Evolutionary conservation across 768 basidiomycete genomes (phyloP).

Genomic region (Xerocomellus amylosporus): DNA sequence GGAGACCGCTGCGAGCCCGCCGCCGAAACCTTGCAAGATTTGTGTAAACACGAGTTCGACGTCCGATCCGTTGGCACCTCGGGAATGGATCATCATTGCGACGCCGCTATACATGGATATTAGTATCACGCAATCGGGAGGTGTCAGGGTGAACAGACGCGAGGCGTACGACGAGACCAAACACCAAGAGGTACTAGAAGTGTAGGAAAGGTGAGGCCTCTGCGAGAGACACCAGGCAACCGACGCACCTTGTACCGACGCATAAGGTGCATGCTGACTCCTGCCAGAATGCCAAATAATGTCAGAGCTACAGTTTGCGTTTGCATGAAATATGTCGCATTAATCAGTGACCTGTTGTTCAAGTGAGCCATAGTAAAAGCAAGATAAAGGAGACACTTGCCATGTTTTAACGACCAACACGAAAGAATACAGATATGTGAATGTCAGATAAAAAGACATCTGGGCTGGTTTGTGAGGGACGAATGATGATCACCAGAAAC

Average conservation of each 20-base stretch:
- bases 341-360: slow-evolving; percentile 45
- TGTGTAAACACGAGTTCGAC: slow-evolving; percentile 64
- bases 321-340: slow-evolving; percentile 63
- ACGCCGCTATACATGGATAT: slow-evolving; percentile 44
- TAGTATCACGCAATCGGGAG: not conserved
- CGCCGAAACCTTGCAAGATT: slow-evolving; percentile 70
- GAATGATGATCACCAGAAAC: not conserved
- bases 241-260: slow-evolving; percentile 52
- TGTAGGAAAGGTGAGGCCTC: not conserved
- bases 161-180: slow-evolving; percentile 58
- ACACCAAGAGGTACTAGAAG: slow-evolving; percentile 46
- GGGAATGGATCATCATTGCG: slow-evolving; percentile 67
- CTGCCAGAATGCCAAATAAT: slow-evolving; percentile 60
- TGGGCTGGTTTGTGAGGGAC: slow-evolving; percentile 20
- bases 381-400: slow-evolving; percentile 21
- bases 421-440: slow-evolving; percentile 72
- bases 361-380: slow-evolving; percentile 2
- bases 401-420: slow-evolving; percentile 52
- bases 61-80: slow-evolving; percentile 54
- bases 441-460: slow-evolving; percentile 67
- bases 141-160: slow-evolving; percentile 29
- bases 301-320: slow-evolving; percentile 60
- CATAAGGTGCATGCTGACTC: slow-evolving; percentile 50
- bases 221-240: not conserved
- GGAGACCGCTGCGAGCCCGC: slow-evolving; percentile 61